Conservation (phyloP, 768 basidiomycete genomes). For the Trametes sanguinea region DNA sequence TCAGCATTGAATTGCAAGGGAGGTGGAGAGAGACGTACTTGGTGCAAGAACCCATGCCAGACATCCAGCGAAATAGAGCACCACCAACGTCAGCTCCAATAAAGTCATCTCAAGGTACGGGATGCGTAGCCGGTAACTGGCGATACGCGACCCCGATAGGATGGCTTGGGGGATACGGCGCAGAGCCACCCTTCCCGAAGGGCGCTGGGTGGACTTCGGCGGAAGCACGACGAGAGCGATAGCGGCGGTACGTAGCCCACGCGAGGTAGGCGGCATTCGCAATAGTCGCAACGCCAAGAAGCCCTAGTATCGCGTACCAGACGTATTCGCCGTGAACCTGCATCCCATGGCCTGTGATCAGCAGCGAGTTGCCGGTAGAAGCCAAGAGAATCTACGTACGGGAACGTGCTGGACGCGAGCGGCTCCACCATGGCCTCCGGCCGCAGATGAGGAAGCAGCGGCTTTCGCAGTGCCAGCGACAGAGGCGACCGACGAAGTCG, state of each 20-base stretch:
- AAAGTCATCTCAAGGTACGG: conserved; percentile 29
- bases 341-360: background rate
- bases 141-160: conserved; percentile 30
- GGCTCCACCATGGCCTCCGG: background rate
- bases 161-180: conserved; percentile 29
- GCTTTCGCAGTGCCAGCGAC: background rate
- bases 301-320: conserved; percentile 7
- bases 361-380: background rate
- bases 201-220: background rate
- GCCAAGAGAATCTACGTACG: background rate
- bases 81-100: conserved; percentile 31
- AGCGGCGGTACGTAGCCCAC: conserved; percentile 23
- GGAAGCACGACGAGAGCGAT: background rate
- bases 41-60: conserved; percentile 34
- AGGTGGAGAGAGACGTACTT: conserved; percentile 20
- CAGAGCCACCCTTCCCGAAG: conserved; percentile 19
- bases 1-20: background rate
- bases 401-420: background rate
- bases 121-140: conserved; percentile 33
- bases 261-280: conserved; percentile 20
- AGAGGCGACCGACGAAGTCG: background rate
- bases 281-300: conserved; percentile 20
- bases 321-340: conserved; percentile 8
- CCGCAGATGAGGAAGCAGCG: background rate
- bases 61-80: conserved; percentile 32